Evolutionary conservation across 2,329 filamentous ascomycete species (phyloP), one percentile per base, ranked within the genome.

Genomic region (Aspergillus tanneri): DNA sequence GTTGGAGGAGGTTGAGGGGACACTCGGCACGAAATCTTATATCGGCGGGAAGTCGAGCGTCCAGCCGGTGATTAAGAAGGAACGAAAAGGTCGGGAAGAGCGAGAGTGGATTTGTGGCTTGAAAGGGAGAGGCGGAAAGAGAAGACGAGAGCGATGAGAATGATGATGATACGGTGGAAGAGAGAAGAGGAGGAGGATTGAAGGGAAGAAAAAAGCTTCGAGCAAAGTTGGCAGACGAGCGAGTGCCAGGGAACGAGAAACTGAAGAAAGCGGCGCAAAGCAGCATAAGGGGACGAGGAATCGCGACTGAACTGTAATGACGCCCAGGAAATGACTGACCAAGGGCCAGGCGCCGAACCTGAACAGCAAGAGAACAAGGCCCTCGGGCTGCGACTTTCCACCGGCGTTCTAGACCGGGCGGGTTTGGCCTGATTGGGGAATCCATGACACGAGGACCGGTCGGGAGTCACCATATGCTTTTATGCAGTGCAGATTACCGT

Each of bases 361-460:
- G 28, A 32, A 32, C 11, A 2, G 4, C 28, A 6, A 7, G 5
- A 44, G 47, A 49, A 38, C 38, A 49, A 39, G 28, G 41, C 19
- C 45, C 51, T 56, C 51, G 53, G 50, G 50, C 54, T 54, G 49
- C 47, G 44, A 51, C 49, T 53, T 49, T 56, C 45, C 37, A 46
- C 45, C 44, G 22, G 52, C 43, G 54, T 53, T 58, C 56, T 58
- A 57, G 56, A 58, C 56, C 54, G 37, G 50, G 45, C 48, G 44
- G 43, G 19, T 47, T 52, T 46, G 50, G 50, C 50, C 49, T 52
- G 48, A 54, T 56, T 50, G 49, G 50, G 54, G 54, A 53, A 54
- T 55, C 52, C 52, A 56, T 58, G 55, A 58, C 56, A 58, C 56
- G 54, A 55, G 54, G 52, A 40, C 52, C 46, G 41, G 40, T 47